Conservation (phyloP, 1,284 basidiomycete genomes). For the Malassezia dermatis region DNA sequence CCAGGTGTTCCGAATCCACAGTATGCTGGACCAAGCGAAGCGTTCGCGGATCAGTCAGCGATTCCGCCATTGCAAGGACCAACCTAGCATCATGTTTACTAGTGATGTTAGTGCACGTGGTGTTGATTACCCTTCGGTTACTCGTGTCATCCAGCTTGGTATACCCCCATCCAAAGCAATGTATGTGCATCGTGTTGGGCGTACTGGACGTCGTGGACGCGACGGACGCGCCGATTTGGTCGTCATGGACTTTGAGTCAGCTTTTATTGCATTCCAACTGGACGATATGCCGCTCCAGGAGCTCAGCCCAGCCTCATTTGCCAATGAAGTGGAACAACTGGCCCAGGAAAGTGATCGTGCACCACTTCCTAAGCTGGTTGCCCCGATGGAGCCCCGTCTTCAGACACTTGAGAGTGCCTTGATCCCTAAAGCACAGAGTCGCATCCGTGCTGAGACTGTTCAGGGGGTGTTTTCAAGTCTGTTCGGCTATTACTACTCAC, state of each 20-base stretch:
- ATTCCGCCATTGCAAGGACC: slow-evolving; percentile 58
- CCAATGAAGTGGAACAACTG: neutral
- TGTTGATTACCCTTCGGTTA: slow-evolving; percentile 60
- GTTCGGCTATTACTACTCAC: slow-evolving; percentile 30
- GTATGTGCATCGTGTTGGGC: slow-evolving; percentile 84
- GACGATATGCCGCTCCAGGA: slow-evolving; percentile 63
- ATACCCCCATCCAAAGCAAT: slow-evolving; percentile 62
- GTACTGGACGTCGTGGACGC: slow-evolving; percentile 69
- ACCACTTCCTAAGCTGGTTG: neutral
- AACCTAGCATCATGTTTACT: slow-evolving; percentile 51
- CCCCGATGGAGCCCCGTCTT: neutral
- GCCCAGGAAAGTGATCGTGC: neutral
- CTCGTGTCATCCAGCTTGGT: slow-evolving; percentile 85
- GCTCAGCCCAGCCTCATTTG: slow-evolving; percentile 31
- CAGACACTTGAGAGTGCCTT: neutral
- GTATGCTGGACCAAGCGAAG: slow-evolving; percentile 60
- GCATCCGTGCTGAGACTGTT: slow-evolving; percentile 1
- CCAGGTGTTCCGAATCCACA: slow-evolving; percentile 67
- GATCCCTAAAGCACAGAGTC: neutral
- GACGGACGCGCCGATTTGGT: slow-evolving; percentile 75
- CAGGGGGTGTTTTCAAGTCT: slow-evolving; percentile 13
- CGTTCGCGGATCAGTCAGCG: slow-evolving; percentile 59
- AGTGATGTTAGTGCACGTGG: slow-evolving; percentile 51
- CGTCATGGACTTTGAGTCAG: slow-evolving; percentile 69
- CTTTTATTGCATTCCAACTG: slow-evolving; percentile 61